A percentile compares a stretch with the other conserved stretches of the same genome.
These are phyloP conservation scores for Posidonia oceanica DNA, from an alignment of 116 monocot species.

Conservation along the genomic window DNA sequence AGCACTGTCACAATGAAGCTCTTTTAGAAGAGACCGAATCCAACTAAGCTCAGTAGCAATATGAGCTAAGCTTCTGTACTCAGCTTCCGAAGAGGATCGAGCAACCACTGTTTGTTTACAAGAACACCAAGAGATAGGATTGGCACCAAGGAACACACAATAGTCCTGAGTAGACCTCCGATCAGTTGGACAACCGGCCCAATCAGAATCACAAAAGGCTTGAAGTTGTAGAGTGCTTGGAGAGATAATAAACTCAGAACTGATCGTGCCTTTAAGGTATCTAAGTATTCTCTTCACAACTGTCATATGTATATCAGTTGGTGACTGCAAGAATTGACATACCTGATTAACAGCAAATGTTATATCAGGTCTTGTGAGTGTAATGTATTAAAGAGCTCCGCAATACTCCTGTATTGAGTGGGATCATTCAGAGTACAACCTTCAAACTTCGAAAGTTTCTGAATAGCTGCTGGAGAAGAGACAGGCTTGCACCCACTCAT, in stretches of 20 bases:
- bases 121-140: not conserved
- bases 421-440: not conserved
- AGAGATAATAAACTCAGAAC: not conserved
- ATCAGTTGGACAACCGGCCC: too few species aligned
- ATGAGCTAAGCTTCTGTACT: not conserved
- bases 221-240: not conserved
- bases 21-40: too few species aligned
- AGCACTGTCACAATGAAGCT: too few species aligned
- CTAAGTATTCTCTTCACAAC: not conserved
- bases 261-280: not conserved
- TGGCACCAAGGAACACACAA: not conserved
- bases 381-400: not conserved
- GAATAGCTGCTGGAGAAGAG: not conserved
- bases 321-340: not conserved
- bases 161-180: not conserved
- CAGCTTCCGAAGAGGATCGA: not conserved
- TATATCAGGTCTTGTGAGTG: not conserved
- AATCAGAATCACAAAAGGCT: not conserved
- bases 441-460: not conserved
- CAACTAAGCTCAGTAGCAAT: not conserved
- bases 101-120: not conserved
- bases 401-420: not conserved
- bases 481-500: not conserved
- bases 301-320: not conserved
- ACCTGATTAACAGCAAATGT: not conserved